Evolutionary conservation across 768 basidiomycete genomes (phyloP), one percentile per base, ranked within the genome.

Genomic region (Leccinum broughii): DNA sequence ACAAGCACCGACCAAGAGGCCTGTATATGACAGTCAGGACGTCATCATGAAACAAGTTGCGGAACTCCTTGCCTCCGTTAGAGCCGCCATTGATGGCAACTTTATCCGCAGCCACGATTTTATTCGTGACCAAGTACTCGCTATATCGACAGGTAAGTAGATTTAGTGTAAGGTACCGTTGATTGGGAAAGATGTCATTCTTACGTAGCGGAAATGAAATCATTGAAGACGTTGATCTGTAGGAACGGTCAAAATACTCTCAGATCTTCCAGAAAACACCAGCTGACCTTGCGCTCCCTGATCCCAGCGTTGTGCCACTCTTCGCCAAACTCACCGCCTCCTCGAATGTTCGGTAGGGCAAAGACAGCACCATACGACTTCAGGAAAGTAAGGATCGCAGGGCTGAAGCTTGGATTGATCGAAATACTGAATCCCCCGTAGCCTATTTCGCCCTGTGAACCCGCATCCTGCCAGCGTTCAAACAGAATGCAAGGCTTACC

Each of bases 401-500:
- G 76, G 60, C 83, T 88, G 77, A 92, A 93, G 70, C 82, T 84
- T 9, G 91, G 91, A 58, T 81, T 79, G 62, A 92, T 82, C 20
- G 88, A 83, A 46, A 88, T 81, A 55, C 79, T 83, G 70, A 92
- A 93, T 10, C 91, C 92, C n/a, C 92, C 92, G 64, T 92, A 93
- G 35, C 89, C 88, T 88, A 54, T 44, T 46, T 32, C 49, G 8
- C 32, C 3, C 51, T 17, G 3, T 26, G n/a, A 2, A 48, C 62
- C 20, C 20, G 11, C 39, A 30, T 37, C n/a, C 55, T 30, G 4
- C 28, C 14, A 8, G 24, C 37, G 41, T 55, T 28, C 20, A 34
- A 34, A 20, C 6, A 26, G 28, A 8, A 37, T 13, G 11, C 1
- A 5, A 37, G 28, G 59, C 76, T 65, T 59, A 87, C 89, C 91